These are phyloP conservation scores for Pichia sp. DNA, from an alignment of 1,139 yeast species.

Conservation along the genomic window DNA sequence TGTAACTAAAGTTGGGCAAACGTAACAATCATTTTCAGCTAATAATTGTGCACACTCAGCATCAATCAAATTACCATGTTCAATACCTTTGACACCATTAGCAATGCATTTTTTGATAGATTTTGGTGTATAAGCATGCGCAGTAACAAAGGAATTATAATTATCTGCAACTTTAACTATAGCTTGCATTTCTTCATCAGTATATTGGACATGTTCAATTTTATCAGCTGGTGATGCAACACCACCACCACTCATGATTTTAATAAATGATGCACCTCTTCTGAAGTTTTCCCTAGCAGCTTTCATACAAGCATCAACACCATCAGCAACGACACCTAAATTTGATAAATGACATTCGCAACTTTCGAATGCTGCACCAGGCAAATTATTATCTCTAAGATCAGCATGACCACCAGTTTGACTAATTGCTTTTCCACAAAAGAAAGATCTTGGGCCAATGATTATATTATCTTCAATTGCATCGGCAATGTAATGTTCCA, in stretches of 20 bases:
- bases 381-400: conserved; percentile 25
- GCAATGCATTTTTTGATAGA: conserved; percentile 27
- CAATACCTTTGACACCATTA: conserved; percentile 31
- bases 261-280: conserved; percentile 28
- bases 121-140: conserved; percentile 30
- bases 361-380: conserved; percentile 25
- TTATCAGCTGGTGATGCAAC: conserved; percentile 29
- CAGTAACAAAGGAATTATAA: conserved; percentile 31
- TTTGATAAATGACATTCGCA: conserved; percentile 27
- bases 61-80: conserved; percentile 31
- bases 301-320: conserved; percentile 27
- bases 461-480: conserved; percentile 30
- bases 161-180: conserved; percentile 29
- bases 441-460: conserved; percentile 28
- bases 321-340: conserved; percentile 29
- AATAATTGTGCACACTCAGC: conserved; percentile 29
- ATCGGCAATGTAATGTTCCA: conserved; percentile 23
- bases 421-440: conserved; percentile 29
- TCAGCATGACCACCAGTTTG: conserved; percentile 34
- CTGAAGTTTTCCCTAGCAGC: conserved; percentile 29
- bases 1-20: conserved; percentile 31
- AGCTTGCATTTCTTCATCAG: conserved; percentile 29
- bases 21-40: conserved; percentile 25
- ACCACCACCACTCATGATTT: conserved; percentile 26
- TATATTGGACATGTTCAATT: conserved; percentile 26